Conservation (phyloP, 345 rosid species). For the Citrus australasica region DNA sequence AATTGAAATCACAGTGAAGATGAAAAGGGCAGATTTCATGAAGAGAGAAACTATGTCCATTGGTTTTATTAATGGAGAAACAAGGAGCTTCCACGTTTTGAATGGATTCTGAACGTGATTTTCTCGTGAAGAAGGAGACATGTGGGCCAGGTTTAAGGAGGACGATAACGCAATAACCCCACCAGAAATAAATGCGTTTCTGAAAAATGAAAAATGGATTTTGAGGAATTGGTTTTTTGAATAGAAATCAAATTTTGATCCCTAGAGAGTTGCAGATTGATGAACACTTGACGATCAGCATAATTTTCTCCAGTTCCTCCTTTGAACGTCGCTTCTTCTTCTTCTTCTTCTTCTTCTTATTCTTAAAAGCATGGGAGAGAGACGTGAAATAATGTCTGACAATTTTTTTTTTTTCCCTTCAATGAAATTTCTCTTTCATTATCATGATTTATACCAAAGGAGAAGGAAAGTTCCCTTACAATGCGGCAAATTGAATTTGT, state of each 20-base stretch:
- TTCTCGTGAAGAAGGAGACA: conserved; percentile 23
- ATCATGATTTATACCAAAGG: background rate
- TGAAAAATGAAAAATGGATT: background rate
- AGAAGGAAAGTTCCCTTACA: background rate
- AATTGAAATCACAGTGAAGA: conserved; percentile 42
- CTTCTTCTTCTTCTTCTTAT: too few relatives aligned
- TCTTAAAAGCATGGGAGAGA: too few relatives aligned
- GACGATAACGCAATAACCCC: background rate
- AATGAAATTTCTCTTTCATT: background rate
- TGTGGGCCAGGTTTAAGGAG: background rate
- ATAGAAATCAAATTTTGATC: background rate
- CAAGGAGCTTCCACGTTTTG: conserved; percentile 30
- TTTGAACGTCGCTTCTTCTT: background rate
- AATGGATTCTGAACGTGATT: conserved; percentile 29
- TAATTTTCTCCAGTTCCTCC: background rate
- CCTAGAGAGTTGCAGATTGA: background rate
- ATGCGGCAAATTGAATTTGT: background rate
- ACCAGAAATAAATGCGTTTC: background rate
- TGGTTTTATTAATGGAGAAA: conserved; percentile 32
- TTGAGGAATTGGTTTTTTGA: background rate
- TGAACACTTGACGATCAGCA: background rate
- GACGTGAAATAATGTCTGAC: background rate
- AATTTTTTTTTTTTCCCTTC: too few relatives aligned
- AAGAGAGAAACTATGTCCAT: conserved; percentile 30
- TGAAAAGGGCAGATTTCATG: conserved; percentile 36